Percentiles rank a stretch among this genome's conserved stretches.
phyloP scores from a whole-genome alignment of 1,284 basidiomycete species.

The Rhodotorula sp. region DNA sequence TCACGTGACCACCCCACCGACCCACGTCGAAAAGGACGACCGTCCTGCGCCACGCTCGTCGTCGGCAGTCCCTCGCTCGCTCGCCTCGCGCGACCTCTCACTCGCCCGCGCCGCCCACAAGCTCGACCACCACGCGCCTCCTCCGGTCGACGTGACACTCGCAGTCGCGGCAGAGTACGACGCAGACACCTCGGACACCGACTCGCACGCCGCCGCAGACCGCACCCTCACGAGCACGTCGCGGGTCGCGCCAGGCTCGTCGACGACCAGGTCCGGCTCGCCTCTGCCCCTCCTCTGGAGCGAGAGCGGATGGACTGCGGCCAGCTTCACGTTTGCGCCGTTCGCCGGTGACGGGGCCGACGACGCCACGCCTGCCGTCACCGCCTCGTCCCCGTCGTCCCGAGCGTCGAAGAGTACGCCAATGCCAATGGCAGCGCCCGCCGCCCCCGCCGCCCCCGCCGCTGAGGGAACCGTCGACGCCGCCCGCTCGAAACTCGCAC shows the following conservation, averaged over 20 bases:
- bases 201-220: neutral
- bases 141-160: neutral
- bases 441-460: too few relatives aligned
- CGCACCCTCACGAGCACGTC: neutral
- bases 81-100: neutral
- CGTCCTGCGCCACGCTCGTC: too few relatives aligned
- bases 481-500: conserved; percentile 20
- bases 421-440: too few relatives aligned
- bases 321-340: conserved; percentile 24
- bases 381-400: neutral
- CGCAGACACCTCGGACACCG: neutral
- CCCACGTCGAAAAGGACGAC: too few relatives aligned
- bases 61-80: neutral
- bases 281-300: conserved; percentile 25
- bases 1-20: too few relatives aligned
- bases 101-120: neutral
- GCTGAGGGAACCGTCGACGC: neutral
- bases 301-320: conserved; percentile 25
- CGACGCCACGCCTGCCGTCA: neutral
- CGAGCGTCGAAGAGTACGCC: neutral
- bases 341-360: neutral
- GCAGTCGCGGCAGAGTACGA: neutral
- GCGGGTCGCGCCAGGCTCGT: neutral
- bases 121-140: neutral
- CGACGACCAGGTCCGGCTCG: conserved; percentile 1